Conservation (phyloP, 257 asterid species). For the Galeopsis tetrahit region DNA sequence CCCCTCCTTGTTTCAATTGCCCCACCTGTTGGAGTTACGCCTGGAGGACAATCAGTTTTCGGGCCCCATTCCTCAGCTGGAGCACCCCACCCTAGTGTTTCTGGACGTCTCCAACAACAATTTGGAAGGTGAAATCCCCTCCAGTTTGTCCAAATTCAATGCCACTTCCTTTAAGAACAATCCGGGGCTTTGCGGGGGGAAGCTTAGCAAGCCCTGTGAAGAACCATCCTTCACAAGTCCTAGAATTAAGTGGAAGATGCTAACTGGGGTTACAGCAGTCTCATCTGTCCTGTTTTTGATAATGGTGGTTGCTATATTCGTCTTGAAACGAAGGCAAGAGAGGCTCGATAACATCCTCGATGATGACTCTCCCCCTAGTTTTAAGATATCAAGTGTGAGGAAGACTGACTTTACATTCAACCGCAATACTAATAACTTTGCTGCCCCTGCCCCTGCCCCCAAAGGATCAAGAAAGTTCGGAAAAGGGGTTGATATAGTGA, state of each 20-base stretch:
- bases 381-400: constrained; percentile 25
- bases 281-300: constrained; percentile 30
- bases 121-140: constrained; percentile 69
- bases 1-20: constrained; percentile 41
- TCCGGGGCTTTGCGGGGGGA: constrained; percentile 61
- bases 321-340: constrained; percentile 45
- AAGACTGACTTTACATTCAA: constrained; percentile 34
- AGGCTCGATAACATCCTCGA: constrained; percentile 3
- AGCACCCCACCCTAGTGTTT: constrained; percentile 27
- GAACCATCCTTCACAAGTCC: background rate
- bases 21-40: constrained; percentile 59
- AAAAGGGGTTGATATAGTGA: constrained; percentile 52
- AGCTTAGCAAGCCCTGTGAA: constrained; percentile 40
- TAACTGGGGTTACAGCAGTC: constrained; percentile 35
- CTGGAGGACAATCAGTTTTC: constrained; percentile 67
- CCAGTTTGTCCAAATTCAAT: constrained; percentile 42
- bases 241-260: background rate
- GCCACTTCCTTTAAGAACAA: constrained; percentile 54
- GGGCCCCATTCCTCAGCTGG: constrained; percentile 60
- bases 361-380: constrained; percentile 13
- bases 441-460: constrained; percentile 34
- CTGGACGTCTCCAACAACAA: constrained; percentile 54
- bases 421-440: constrained; percentile 17
- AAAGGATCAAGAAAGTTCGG: constrained; percentile 32
- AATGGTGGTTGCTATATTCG: constrained; percentile 39